These are phyloP conservation scores for Akanthomyces uredinophilus DNA, from an alignment of 2,329 filamentous ascomycete species.

Conservation along the genomic window DNA sequence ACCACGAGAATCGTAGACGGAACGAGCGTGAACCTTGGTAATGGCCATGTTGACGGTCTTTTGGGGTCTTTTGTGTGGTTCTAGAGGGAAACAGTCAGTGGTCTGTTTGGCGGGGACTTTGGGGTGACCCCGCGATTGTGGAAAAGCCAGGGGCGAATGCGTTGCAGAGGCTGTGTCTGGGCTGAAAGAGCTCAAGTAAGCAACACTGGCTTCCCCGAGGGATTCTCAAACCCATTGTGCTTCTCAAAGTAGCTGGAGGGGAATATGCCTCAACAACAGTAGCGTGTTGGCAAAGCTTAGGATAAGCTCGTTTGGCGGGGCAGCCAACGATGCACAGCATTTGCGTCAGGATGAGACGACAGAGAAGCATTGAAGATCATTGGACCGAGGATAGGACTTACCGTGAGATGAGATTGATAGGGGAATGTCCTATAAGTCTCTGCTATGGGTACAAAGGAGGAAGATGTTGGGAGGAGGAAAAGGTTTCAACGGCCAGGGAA, in stretches of 20 bases:
- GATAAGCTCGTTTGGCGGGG: neutral
- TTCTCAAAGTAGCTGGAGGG: slow-evolving; percentile 1
- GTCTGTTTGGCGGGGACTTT: neutral
- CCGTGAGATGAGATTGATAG: slow-evolving; percentile 1
- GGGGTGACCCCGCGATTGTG: neutral
- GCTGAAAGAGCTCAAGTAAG: neutral
- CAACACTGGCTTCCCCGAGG: neutral
- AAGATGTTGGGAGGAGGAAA: slow-evolving; percentile 13
- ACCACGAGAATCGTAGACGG: slow-evolving; percentile 95
- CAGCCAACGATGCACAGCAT: neutral
- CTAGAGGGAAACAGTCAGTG: neutral
- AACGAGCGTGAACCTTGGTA: slow-evolving; percentile 85
- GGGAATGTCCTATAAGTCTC: neutral
- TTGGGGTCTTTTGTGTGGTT: neutral
- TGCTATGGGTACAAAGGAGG: neutral
- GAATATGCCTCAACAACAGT: slow-evolving; percentile 21
- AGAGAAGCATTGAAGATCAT: neutral
- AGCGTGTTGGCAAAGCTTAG: neutral
- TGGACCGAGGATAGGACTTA: neutral
- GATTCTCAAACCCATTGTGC: neutral
- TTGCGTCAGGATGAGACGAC: slow-evolving; percentile 13
- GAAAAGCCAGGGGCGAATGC: neutral
- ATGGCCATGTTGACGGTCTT: slow-evolving; percentile 67
- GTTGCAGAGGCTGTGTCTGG: neutral
- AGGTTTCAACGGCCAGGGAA: slow-evolving; percentile 10